Base-by-base conservation (phyloP, 305 asterid species). In the Fraxinus velutina region DNA sequence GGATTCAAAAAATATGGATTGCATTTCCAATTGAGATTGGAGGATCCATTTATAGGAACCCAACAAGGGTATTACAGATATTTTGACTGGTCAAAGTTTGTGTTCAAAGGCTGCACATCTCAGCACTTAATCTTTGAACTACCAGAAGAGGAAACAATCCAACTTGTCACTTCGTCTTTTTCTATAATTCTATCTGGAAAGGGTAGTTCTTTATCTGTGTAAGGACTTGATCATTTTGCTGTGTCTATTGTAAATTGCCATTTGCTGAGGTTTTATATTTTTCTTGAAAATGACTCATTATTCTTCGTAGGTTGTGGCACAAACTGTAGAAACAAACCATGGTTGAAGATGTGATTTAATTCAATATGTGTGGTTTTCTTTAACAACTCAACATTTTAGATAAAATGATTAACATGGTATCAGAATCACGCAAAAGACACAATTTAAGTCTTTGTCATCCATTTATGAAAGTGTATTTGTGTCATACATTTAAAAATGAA, bases 11-110 rank as follows among this genome's bases (percentile, higher is more conserved):
- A 29, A 3, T 15, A 1, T 22, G 64, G 6, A 33, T 78, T 77
- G 75, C 79, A 36, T 78, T 36, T 22, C 29, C 30, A 24, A 52
- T 13, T 82, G 55, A 19, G 15, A 30, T 27, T 39, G 64, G 4
- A 57, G 13, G 73, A 22, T 30, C 50, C 24, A 77, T 70, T 77
- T 82, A 77, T 77, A 10, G 78, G 6, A 9, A 1, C 50, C 30
- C 0, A 32, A 19, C 12, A 47, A 34, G 33, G 77, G 78, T 36
- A 70, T 33, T 70, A 4, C 1, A 2, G 78, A 6, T 7, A 71
- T 33, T 77, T 75, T n/a, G 29, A 13, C 33, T 9, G 81, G 81
- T 82, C 81, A 77, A 82, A 77, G 78, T 66, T 9, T 81, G 85
- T 68, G 81, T 76, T 72, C 57, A 47, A 47, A 13, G 27, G 66